Base-by-base conservation (phyloP, 257 asterid genomes). In the Orobanche coerulescens region DNA sequence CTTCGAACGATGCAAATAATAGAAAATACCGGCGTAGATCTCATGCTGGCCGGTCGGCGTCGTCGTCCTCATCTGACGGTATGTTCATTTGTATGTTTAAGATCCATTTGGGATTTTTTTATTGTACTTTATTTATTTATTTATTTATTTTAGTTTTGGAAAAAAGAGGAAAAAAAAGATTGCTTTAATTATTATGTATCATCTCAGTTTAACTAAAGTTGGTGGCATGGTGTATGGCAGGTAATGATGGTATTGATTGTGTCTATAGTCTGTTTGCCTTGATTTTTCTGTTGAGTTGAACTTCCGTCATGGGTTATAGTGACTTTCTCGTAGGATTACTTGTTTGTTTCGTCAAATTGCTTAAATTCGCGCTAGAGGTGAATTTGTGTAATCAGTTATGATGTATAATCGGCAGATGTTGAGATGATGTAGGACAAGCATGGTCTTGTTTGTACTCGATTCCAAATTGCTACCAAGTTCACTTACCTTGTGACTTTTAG, bases 11-110 rank as follows among this genome's bases (percentile, higher is more conserved):
- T 67, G 82, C 93, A 2, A 80, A 73, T 67, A 73, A 66, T 62
- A 71, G 98, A 80, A 86, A 82, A 75, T 92, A 92, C 77, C 73
- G 98, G 77, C 96, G 94, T 49, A 83, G 94, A 42, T 86, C 96
- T 75, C 90, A 96, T 13, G 58, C 51, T 5, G 81, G 71, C 19
- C 84, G 84, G 52, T 88, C 95, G 37, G 71, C 96, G 2, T 78
- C 95, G 37, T 73, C 96, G 2, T 78, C 81, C 53, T 69, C 92
- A 2, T 66, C 87, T 10, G 94, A 79, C 36, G 97, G 96, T 90
- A 52, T 68, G 85, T 79, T 36, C 64, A 1, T 42, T 23, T 28
- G 18, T 20, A 34, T 25, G 37, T 9, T 57, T 55, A 67, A 4
- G 19, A 50, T 37, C 2, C 42, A 36, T 36, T 36, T 1, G 6